Conservation (phyloP, 78 protist species). For the Dictyostelium capitatum region DNA sequence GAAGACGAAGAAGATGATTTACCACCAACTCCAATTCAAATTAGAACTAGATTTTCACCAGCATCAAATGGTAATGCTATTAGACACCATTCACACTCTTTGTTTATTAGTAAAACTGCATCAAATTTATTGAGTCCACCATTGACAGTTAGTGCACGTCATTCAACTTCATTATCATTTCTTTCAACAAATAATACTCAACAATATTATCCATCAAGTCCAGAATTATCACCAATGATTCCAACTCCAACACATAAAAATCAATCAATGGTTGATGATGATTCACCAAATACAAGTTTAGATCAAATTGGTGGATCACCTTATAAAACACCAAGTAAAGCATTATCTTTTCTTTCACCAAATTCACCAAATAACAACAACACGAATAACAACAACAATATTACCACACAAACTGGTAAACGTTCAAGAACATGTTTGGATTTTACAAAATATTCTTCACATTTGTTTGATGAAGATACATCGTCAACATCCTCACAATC, state of each 20-base stretch:
- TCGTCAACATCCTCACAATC: not conserved
- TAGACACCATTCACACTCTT: not conserved
- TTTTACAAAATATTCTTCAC: conserved; percentile 10
- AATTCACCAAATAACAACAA: not conserved
- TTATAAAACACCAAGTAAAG: conserved; percentile 69
- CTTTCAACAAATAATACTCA: not conserved
- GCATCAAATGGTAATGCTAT: not conserved
- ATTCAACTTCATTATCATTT: not conserved
- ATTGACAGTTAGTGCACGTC: not conserved
- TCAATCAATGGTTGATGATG: conserved; percentile 4
- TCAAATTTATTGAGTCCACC: not conserved
- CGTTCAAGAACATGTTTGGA: conserved; percentile 39
- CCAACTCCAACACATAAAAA: conserved; percentile 1
- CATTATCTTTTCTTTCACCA: conserved; percentile 6
- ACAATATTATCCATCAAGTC: conserved; percentile 51
- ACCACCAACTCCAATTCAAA: conserved; percentile 20
- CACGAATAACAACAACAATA: not conserved
- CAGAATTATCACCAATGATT: conserved; percentile 43
- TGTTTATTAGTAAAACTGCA: not conserved
- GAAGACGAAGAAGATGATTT: not conserved
- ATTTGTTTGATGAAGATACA: not conserved
- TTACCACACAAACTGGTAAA: conserved; percentile 3
- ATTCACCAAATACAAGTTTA: conserved; percentile 12
- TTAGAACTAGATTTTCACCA: not conserved
- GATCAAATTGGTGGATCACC: conserved; percentile 36